Percentiles rank a stretch among this genome's conserved stretches.
phyloP scores from a whole-genome alignment of 495 filamentous ascomycete species.

The Neurospora sublineolata region DNA sequence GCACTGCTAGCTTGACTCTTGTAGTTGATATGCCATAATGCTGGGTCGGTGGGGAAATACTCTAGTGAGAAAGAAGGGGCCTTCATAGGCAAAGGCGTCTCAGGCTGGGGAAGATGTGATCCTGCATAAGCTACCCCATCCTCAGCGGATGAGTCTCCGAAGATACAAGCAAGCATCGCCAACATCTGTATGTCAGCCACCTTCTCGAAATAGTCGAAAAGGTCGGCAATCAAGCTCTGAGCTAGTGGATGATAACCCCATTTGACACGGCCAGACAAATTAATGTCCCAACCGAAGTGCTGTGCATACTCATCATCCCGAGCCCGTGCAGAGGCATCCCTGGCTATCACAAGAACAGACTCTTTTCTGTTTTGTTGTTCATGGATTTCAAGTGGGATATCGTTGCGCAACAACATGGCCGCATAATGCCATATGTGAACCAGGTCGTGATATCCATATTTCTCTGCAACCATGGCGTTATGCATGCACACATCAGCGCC shows the following conservation, averaged over 20 bases:
- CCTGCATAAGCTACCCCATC: conserved; percentile 38
- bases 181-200: conserved; percentile 84
- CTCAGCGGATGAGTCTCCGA: conserved; percentile 51
- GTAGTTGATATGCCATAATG: conserved; percentile 41
- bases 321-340: conserved; percentile 40
- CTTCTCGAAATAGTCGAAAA: conserved; percentile 68
- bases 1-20: conserved; percentile 37
- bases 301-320: conserved; percentile 26
- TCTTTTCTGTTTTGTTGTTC: conserved; percentile 31
- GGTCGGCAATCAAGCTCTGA: conserved; percentile 55
- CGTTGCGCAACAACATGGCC: conserved; percentile 62
- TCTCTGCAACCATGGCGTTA: conserved; percentile 67
- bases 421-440: conserved; percentile 78
- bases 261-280: conserved; percentile 53
- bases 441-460: conserved; percentile 59
- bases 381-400: conserved; percentile 58
- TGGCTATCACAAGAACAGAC: conserved; percentile 51
- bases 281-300: conserved; percentile 2
- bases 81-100: conserved; percentile 52
- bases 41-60: conserved; percentile 54
- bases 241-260: conserved; percentile 81
- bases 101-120: conserved; percentile 32
- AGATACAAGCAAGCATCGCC: conserved; percentile 85
- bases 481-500: conserved; percentile 67
- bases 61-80: conserved; percentile 54